Conservation (phyloP, 768 basidiomycete genomes). For the Aureoboletus auriporus region DNA sequence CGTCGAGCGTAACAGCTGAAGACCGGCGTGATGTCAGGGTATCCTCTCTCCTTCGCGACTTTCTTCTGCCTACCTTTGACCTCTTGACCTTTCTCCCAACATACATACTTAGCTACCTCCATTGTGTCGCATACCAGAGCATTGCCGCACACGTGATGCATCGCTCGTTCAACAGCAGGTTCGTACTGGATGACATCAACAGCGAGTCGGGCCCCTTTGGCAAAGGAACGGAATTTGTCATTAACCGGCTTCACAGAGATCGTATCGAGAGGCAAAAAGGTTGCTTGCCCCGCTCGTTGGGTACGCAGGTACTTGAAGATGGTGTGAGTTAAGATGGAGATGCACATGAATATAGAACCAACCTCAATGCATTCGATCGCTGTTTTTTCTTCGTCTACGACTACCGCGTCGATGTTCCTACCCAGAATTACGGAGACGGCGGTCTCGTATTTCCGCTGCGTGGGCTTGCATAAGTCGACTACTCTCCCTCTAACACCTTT, state of each 20-base stretch:
- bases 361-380: slow-evolving; percentile 98
- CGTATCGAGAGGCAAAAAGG: slow-evolving; percentile 97
- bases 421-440: slow-evolving; percentile 92
- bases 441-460: slow-evolving; percentile 85
- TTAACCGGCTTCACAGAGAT: slow-evolving; percentile 92
- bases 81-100: slow-evolving; percentile 93
- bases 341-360: slow-evolving; percentile 8
- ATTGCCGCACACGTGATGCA: slow-evolving; percentile 95
- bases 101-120: slow-evolving; percentile 86
- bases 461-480: slow-evolving; percentile 92
- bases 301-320: slow-evolving; percentile 82
- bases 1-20: slow-evolving; percentile 91
- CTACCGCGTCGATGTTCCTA: slow-evolving; percentile 90
- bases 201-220: slow-evolving; percentile 80
- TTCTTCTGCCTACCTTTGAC: slow-evolving; percentile 86
- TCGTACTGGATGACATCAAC: slow-evolving; percentile 85
- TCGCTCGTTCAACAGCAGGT: slow-evolving; percentile 83
- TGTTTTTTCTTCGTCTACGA: slow-evolving; percentile 95
- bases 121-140: slow-evolving; percentile 93
- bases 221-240: slow-evolving; percentile 91
- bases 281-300: slow-evolving; percentile 92
- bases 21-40: background rate
- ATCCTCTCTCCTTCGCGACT: slow-evolving; percentile 9
- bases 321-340: background rate
- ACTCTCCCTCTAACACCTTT: slow-evolving; percentile 89